These are phyloP conservation scores for Arachnomyces sp. DNA, from an alignment of 2,329 filamentous ascomycete species.

Conservation along the genomic window DNA sequence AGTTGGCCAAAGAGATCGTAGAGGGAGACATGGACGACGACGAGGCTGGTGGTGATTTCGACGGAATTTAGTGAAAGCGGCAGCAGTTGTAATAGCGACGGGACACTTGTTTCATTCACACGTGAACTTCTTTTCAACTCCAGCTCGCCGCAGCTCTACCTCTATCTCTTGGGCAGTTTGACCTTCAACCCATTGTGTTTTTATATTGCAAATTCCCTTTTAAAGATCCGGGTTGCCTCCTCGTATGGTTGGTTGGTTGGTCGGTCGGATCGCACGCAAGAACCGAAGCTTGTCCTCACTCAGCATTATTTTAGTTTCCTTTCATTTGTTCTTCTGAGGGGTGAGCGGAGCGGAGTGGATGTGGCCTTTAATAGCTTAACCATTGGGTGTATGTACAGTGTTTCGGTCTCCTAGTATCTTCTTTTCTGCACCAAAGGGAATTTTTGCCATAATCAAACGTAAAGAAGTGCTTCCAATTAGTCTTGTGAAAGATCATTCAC, in stretches of 20 bases:
- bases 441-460: background rate
- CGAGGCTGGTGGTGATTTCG: constrained; percentile 90
- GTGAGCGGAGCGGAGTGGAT: no score
- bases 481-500: no score
- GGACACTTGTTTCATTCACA: no score
- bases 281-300: no score
- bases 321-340: constrained; percentile 1
- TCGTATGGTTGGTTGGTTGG: background rate
- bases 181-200: constrained; percentile 7
- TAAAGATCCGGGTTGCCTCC: background rate
- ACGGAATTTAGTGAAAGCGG: constrained; percentile 72
- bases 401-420: constrained; percentile 11
- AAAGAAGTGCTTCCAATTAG: no score
- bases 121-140: no score
- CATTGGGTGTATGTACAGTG: constrained; percentile 18
- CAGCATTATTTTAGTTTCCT: constrained; percentile 4
- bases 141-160: constrained; percentile 13
- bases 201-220: constrained; percentile 3
- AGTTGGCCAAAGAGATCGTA: constrained; percentile 98
- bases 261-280: background rate
- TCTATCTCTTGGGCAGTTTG: background rate
- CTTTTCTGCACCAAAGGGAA: background rate
- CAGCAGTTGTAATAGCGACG: no score
- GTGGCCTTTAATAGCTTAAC: constrained; percentile 3
- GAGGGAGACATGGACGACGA: constrained; percentile 96